Evolutionary conservation across 768 basidiomycete species (phyloP).

Genomic region (Epithele typhae): DNA sequence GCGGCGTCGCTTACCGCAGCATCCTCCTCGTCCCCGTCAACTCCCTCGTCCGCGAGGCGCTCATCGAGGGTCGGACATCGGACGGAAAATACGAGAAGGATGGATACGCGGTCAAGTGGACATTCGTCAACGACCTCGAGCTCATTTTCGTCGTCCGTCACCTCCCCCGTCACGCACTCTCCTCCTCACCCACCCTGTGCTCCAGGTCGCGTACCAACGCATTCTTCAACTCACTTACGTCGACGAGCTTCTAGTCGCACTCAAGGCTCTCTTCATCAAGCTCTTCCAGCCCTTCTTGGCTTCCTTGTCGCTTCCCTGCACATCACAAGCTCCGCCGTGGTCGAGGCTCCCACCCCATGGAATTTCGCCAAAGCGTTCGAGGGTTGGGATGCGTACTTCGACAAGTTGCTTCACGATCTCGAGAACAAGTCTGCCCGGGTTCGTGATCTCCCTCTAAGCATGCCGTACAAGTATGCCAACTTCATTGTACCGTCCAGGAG

Average conservation of each 20-base stretch:
- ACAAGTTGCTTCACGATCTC: constrained; percentile 65
- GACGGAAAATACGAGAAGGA: constrained; percentile 90
- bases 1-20: constrained; percentile 28
- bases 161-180: not conserved
- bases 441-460: constrained; percentile 9
- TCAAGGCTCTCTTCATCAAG: constrained; percentile 83
- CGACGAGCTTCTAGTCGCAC: constrained; percentile 75
- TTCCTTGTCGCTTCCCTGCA: constrained; percentile 83
- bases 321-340: constrained; percentile 46
- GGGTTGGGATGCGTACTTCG: constrained; percentile 80
- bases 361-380: constrained; percentile 68
- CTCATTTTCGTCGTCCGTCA: constrained; percentile 89
- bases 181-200: not conserved
- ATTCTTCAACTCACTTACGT: constrained; percentile 94
- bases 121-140: constrained; percentile 91
- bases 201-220: constrained; percentile 91
- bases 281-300: constrained; percentile 82
- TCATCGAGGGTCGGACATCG: constrained; percentile 84
- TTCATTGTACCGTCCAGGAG: constrained; percentile 41
- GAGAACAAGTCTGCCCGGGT: constrained; percentile 76
- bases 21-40: constrained; percentile 26
- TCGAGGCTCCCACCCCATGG: constrained; percentile 42
- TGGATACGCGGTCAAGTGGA: constrained; percentile 92
- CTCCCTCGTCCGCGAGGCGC: constrained; percentile 43
- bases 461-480: not conserved